Base-by-base conservation (phyloP, 179 eudicot species). In the Beta lomatogona region DNA sequence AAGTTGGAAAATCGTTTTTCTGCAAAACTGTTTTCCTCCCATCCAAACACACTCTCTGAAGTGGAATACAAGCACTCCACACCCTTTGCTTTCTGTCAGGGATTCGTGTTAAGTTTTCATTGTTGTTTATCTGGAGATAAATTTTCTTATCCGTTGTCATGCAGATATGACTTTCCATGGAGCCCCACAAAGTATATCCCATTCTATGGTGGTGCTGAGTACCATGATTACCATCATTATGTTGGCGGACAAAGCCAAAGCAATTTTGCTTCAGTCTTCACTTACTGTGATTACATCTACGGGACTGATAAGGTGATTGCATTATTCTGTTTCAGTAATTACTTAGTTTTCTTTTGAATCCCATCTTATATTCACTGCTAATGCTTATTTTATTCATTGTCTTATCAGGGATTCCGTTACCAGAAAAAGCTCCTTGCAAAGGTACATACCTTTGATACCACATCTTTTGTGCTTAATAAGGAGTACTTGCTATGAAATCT, bases 231-330 rank as follows among this genome's bases (percentile, higher is more conserved):
- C 84, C 99, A 95, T 88, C 99, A 95, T 84, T 95, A 92, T 76
- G 99, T 95, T 74, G 99, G 99, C 45, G 99, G 96, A 71, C 91
- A 88, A 85, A 95, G 99, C 90, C 99, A 95, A 76, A 94, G 99
- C 86, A 95, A 95, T 84, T 95, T 95, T 73, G 93, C 99, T 75
- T 94, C 99, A 22, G 97, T 94, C 64, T 95, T 95, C 85, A 95
- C 99, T 44, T 95, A 95, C 85, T 95, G 99, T 81, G 99, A 95
- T 88, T 94, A 92, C 87, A 90, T 95, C 71, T 95, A 95, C 84
- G 97, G 99, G 81, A 95, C 99, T 78, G 99, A 95, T 82, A 95
- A 95, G 97, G 99, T 95, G 58, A 67, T 66, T 65, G 73, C 57
- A 10, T 9, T 9, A 48, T 67, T 79, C 50, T 58, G 67, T 77